phyloP scores from a whole-genome alignment of 2,329 filamentous ascomycete genomes.

The Fusarium praegraminearum region DNA sequence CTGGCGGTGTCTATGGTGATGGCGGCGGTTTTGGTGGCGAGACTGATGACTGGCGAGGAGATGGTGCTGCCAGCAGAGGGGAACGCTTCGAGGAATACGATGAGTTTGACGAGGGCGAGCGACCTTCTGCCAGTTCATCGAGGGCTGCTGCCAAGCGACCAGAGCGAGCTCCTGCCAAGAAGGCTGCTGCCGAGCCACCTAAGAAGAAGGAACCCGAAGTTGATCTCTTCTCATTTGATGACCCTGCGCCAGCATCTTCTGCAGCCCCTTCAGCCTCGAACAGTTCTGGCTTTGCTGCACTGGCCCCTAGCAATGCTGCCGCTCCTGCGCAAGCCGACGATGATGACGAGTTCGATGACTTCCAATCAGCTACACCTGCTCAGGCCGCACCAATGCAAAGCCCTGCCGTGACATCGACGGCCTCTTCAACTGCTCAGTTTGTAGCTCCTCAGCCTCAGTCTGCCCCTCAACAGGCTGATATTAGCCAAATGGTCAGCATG shows the following conservation, averaged over 20 bases:
- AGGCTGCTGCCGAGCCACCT: conserved; percentile 68
- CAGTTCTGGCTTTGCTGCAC: conserved; percentile 60
- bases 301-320: conserved; percentile 50
- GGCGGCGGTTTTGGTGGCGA: conserved; percentile 92
- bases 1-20: conserved; percentile 89
- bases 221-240: conserved; percentile 94
- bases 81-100: conserved; percentile 97
- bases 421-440: conserved; percentile 73
- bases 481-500: conserved; percentile 83
- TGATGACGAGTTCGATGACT: conserved; percentile 96
- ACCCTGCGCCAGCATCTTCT: conserved; percentile 68
- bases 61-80: conserved; percentile 65
- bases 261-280: conserved; percentile 60
- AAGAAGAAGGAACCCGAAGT: conserved; percentile 91
- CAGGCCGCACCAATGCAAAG: conserved; percentile 59
- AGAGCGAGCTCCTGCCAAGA: conserved; percentile 52
- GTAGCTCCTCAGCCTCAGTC: conserved; percentile 87
- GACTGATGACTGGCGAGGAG: conserved; percentile 73
- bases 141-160: conserved; percentile 55
- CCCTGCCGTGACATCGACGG: conserved; percentile 63
- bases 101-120: conserved; percentile 85
- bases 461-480: conserved; percentile 81
- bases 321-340: conserved; percentile 59
- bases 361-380: conserved; percentile 84
- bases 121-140: conserved; percentile 60